Percentiles rank a stretch among this genome's conserved stretches.
phyloP scores from a whole-genome alignment of 768 basidiomycete genomes.

The Macrolepiota dolichaula region DNA sequence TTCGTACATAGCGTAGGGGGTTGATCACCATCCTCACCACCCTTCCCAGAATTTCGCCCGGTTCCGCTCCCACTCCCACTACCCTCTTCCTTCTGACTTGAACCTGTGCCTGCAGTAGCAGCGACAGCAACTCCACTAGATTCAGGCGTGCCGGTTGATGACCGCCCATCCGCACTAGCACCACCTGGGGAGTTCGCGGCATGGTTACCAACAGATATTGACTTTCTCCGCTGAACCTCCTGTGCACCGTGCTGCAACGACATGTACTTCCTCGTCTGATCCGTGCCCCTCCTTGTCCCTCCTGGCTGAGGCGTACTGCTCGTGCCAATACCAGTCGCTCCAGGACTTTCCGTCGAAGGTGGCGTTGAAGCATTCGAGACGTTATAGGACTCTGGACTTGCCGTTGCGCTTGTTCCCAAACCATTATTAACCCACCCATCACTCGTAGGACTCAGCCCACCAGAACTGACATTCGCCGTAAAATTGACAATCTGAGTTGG shows the following conservation, averaged over 20 bases:
- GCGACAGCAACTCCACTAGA: conserved; percentile 30
- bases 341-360: conserved; percentile 55
- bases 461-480: conserved; percentile 6
- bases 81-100: conserved; percentile 13
- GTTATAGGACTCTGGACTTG: conserved; percentile 74
- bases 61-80: conserved; percentile 14
- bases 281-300: conserved; percentile 22
- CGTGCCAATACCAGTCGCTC: conserved; percentile 9
- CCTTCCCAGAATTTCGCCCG: conserved; percentile 46
- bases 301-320: conserved; percentile 16
- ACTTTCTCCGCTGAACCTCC: conserved; percentile 54
- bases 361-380: conserved; percentile 72
- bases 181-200: conserved; percentile 5
- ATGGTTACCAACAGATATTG: conserved; percentile 17
- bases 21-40: conserved; percentile 67
- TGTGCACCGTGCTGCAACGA: conserved; percentile 60
- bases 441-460: conserved; percentile 64
- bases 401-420: conserved; percentile 60
- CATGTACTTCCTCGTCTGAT: conserved; percentile 53
- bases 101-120: conserved; percentile 17
- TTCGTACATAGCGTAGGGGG: conserved; percentile 88
- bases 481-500: conserved; percentile 71
- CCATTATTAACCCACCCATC: conserved; percentile 79
- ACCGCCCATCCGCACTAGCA: conserved; percentile 37
- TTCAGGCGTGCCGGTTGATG: conserved; percentile 70